phyloP scores from a whole-genome alignment of 352 stramenopile genomes.

The Phytophthora crassamura region DNA sequence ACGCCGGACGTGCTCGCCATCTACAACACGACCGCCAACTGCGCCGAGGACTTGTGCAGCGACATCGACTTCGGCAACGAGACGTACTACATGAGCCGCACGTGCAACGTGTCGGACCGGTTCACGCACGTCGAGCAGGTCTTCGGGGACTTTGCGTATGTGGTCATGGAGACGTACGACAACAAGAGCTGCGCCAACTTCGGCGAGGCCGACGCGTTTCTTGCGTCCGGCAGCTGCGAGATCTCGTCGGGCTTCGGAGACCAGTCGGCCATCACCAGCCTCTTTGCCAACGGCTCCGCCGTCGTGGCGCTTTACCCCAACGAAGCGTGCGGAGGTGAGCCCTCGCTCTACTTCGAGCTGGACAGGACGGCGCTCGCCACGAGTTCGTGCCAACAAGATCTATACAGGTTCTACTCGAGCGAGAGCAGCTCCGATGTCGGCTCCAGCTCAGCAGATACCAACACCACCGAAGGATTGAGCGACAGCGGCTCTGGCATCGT shows the following conservation, averaged over 20 bases:
- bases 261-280: slow-evolving; percentile 18
- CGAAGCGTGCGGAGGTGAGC: slow-evolving; percentile 18
- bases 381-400: slow-evolving; percentile 13
- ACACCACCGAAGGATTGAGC: too few relatives aligned
- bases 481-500: neutral
- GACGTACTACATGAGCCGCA: slow-evolving; percentile 17
- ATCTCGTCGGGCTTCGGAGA: slow-evolving; percentile 23
- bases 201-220: slow-evolving; percentile 18
- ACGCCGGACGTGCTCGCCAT: slow-evolving; percentile 25
- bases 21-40: slow-evolving; percentile 7
- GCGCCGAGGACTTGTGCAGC: slow-evolving; percentile 11
- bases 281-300: slow-evolving; percentile 26
- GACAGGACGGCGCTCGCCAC: slow-evolving; percentile 12
- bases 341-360: slow-evolving; percentile 26
- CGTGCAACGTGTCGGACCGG: slow-evolving; percentile 25
- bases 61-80: slow-evolving; percentile 19
- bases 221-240: slow-evolving; percentile 21
- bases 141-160: slow-evolving; percentile 26
- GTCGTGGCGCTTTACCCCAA: slow-evolving; percentile 20
- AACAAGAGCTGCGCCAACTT: slow-evolving; percentile 19
- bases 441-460: neutral
- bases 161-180: slow-evolving; percentile 27
- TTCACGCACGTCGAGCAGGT: slow-evolving; percentile 11
- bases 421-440: neutral
- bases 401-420: slow-evolving; percentile 29